Conservation (phyloP, 106 monocot species). For the Dendrobium catenatum region DNA sequence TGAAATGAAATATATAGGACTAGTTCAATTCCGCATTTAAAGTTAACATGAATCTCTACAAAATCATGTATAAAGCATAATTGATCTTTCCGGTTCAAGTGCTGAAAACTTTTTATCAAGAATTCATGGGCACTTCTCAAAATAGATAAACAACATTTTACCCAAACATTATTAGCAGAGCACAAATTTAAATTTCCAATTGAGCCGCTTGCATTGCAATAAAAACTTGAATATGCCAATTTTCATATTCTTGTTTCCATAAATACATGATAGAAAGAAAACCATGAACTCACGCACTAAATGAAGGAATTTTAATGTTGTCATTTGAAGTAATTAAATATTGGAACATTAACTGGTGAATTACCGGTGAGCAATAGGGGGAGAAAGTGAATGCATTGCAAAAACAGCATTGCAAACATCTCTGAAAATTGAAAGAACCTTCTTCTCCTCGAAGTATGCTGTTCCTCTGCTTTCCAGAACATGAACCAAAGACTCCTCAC, state of each 20-base stretch:
- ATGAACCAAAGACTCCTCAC: slow-evolving; percentile 80
- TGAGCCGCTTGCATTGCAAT: neutral
- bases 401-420: slow-evolving; percentile 96
- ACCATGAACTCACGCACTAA: neutral
- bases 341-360: neutral
- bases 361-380: slow-evolving; percentile 96
- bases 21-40: neutral
- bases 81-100: neutral
- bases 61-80: neutral
- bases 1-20: too few relatives aligned
- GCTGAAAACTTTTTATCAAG: neutral
- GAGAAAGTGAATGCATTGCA: slow-evolving; percentile 90
- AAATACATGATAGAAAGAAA: neutral
- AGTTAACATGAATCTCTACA: neutral
- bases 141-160: neutral
- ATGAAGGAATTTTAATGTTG: neutral
- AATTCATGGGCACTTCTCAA: neutral
- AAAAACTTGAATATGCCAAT: neutral
- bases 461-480: slow-evolving; percentile 74
- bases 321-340: neutral
- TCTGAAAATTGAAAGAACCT: slow-evolving; percentile 72
- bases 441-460: slow-evolving; percentile 79
- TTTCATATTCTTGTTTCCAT: neutral
- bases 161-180: neutral
- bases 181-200: neutral